Percentiles rank a stretch among this genome's conserved stretches.
These are phyloP conservation scores for Backusella liffmaniae DNA, from an alignment of 192 early-diverging fungal species.

Conservation along the genomic window DNA sequence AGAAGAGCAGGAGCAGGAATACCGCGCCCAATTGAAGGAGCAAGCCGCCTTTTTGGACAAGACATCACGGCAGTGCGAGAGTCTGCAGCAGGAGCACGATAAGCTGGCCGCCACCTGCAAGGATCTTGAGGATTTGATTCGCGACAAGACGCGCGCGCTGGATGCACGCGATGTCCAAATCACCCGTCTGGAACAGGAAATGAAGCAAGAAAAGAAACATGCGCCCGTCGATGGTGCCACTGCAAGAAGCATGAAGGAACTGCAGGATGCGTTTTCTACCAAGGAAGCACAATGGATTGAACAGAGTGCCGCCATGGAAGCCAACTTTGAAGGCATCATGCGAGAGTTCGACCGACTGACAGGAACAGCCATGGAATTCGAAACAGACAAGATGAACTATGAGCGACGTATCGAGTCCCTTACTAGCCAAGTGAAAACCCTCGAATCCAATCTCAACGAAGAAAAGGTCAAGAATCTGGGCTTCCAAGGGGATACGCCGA, in stretches of 20 bases:
- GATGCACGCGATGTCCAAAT: conserved; percentile 41
- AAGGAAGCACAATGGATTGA: conserved; percentile 29
- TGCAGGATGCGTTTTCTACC: conserved; percentile 4
- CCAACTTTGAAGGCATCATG: conserved; percentile 43
- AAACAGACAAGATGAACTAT: conserved; percentile 35
- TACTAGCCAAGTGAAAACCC: conserved; percentile 8
- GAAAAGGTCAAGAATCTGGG: conserved; percentile 40
- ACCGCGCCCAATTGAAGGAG: conserved; percentile 36
- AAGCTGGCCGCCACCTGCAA: conserved; percentile 15
- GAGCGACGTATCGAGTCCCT: conserved; percentile 35
- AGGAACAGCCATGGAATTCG: conserved; percentile 42
- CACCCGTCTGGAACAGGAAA: conserved; percentile 30
- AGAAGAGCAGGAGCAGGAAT: conserved; percentile 37
- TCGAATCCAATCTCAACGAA: conserved; percentile 39
- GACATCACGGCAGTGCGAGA: conserved; percentile 19
- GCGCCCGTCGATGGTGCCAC: not conserved
- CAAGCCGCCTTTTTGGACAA: conserved; percentile 27
- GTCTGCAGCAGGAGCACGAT: conserved; percentile 26
- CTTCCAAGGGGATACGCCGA: conserved; percentile 20
- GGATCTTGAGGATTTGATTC: conserved; percentile 36
- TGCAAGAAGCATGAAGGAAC: not conserved
- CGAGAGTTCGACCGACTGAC: conserved; percentile 49
- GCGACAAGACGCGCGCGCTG: conserved; percentile 37
- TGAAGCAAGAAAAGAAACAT: conserved; percentile 15
- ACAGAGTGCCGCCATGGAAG: conserved; percentile 30